phyloP scores from a whole-genome alignment of 2,329 filamentous ascomycete genomes.

The Aspergillus sojae region DNA sequence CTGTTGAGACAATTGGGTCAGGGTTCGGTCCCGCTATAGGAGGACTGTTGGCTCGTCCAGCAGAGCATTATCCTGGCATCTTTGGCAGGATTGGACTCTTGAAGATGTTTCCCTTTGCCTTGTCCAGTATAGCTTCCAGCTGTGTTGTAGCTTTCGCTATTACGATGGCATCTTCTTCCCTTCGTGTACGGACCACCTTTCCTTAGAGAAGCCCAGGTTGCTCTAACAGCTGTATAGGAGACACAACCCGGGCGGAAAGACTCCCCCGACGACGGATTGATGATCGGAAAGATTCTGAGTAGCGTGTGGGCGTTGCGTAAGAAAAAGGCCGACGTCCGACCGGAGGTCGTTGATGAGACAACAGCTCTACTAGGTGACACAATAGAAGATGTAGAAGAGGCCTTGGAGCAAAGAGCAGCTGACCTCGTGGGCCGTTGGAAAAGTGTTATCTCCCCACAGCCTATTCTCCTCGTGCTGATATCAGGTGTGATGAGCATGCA shows the following conservation, averaged over 20 bases:
- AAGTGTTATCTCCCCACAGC: constrained; percentile 74
- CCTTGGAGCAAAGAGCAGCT: constrained; percentile 14
- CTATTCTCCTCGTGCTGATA: constrained; percentile 70
- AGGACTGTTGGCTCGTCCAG: constrained; percentile 81
- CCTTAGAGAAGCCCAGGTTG: neutral
- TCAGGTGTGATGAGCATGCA: constrained; percentile 86
- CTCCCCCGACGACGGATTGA: constrained; percentile 76
- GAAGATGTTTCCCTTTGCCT: constrained; percentile 74
- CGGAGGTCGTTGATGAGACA: constrained; percentile 26
- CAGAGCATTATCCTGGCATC: constrained; percentile 69
- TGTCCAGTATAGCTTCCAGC: constrained; percentile 81
- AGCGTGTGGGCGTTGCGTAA: constrained; percentile 32
- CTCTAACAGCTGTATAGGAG: constrained; percentile 56
- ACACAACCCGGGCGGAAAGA: constrained; percentile 73
- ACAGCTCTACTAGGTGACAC: constrained; percentile 33
- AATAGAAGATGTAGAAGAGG: constrained; percentile 6
- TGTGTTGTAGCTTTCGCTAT: constrained; percentile 78
- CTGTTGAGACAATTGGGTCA: constrained; percentile 84
- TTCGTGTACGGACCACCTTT: constrained; percentile 61
- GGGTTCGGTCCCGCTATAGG: constrained; percentile 88
- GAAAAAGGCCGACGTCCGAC: constrained; percentile 17
- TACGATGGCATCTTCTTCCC: constrained; percentile 72
- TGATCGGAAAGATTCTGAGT: constrained; percentile 69
- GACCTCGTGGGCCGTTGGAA: constrained; percentile 45
- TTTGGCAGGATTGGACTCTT: constrained; percentile 72